A percentile compares a stretch with the other conserved stretches of the same genome.
Evolutionary conservation across 129 eudicot species (phyloP).

Genomic region (Tagetes patula): DNA sequence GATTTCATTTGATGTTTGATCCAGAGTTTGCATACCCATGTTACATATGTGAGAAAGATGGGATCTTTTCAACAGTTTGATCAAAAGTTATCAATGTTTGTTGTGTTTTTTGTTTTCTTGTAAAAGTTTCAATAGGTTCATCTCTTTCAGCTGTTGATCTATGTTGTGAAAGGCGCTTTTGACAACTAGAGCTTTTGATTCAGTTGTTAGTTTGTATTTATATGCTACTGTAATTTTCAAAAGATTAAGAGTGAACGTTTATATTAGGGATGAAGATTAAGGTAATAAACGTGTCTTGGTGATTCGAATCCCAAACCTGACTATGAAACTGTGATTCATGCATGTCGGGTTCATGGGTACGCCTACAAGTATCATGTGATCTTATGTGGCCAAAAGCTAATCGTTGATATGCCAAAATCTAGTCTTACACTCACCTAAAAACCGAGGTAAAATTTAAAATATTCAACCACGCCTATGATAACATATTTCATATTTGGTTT

Average conservation of each 20-base stretch:
- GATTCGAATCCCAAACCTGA: background rate
- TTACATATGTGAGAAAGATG: constrained; percentile 34
- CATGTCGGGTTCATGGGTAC: background rate
- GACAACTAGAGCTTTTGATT: background rate
- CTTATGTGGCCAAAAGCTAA: background rate
- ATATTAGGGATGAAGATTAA: background rate
- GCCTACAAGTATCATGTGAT: no score
- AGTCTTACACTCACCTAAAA: background rate
- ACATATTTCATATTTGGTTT: no score
- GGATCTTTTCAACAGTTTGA: constrained; percentile 34
- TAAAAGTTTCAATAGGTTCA: constrained; percentile 10
- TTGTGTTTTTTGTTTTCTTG: constrained; percentile 30
- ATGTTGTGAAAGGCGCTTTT: no score
- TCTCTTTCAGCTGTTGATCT: background rate
- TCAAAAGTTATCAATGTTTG: constrained; percentile 26
- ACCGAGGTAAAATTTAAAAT: background rate
- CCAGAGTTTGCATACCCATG: constrained; percentile 27
- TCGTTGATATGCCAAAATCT: background rate
- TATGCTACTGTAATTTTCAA: background rate
- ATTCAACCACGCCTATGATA: background rate
- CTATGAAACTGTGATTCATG: background rate
- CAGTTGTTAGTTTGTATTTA: background rate
- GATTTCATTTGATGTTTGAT: constrained; percentile 22
- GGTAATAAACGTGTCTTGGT: background rate
- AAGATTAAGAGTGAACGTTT: background rate